Conservation (phyloP, 2,329 filamentous ascomycete species). For the Aschersonia sp. region DNA sequence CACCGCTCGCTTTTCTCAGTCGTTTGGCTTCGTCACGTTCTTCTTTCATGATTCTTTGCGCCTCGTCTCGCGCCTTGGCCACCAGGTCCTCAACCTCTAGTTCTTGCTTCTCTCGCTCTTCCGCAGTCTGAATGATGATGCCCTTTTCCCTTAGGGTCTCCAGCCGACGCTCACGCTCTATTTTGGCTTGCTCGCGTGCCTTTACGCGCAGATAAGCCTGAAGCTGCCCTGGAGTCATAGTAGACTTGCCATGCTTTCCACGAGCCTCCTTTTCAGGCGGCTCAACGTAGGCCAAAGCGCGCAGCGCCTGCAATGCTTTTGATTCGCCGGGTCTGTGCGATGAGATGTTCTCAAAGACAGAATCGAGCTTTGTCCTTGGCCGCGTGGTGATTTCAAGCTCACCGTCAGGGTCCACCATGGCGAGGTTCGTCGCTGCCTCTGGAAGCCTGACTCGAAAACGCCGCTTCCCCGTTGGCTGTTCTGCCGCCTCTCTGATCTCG, state of each 20-base stretch:
- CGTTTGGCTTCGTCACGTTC: conserved; percentile 64
- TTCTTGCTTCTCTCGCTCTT: conserved; percentile 72
- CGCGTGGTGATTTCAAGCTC: conserved; percentile 47
- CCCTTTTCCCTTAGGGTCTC: conserved; percentile 67
- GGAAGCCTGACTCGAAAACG: conserved; percentile 37
- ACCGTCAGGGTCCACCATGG: conserved; percentile 34
- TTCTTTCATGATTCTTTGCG: conserved; percentile 54
- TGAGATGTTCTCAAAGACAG: conserved; percentile 58
- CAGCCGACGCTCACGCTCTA: conserved; percentile 63
- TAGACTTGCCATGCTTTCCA: conserved; percentile 27
- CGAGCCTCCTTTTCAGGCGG: conserved; percentile 42
- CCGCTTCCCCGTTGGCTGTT: conserved; percentile 22
- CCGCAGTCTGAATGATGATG: conserved; percentile 65
- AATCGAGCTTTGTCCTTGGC: conserved; percentile 36
- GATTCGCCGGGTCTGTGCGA: conserved; percentile 47
- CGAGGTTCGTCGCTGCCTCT: conserved; percentile 20
- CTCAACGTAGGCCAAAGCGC: conserved; percentile 57
- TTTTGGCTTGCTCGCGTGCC: conserved; percentile 65
- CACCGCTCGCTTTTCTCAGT: conserved; percentile 32
- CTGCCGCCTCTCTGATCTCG: background rate
- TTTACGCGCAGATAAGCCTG: conserved; percentile 52
- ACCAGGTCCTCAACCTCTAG: conserved; percentile 79
- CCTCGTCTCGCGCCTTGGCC: conserved; percentile 69
- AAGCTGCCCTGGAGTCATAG: conserved; percentile 56
- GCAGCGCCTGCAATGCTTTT: conserved; percentile 51